These are phyloP conservation scores for Pythium phragmiticola DNA, from an alignment of 352 stramenopile species.

Conservation along the genomic window DNA sequence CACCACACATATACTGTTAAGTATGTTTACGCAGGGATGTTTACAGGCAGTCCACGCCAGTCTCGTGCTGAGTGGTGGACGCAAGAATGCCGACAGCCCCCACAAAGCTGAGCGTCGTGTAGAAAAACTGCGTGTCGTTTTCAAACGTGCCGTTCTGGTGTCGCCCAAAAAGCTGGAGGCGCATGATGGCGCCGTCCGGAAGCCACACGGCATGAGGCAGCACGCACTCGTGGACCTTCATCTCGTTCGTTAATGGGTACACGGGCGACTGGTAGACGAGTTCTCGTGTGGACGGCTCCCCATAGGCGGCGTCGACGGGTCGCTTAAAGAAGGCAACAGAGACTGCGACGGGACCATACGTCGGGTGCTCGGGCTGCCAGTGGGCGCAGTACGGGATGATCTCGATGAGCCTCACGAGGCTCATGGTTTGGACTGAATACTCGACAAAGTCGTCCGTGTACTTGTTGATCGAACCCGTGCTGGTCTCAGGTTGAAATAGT, in stretches of 20 bases:
- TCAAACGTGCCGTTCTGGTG: conserved; percentile 35
- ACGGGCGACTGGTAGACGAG: conserved; percentile 51
- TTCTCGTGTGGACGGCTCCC: neutral
- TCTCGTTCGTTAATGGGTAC: conserved; percentile 57
- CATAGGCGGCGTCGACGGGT: conserved; percentile 2
- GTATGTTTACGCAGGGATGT: too few species aligned
- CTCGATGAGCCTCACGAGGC: conserved; percentile 45
- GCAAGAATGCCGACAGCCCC: conserved; percentile 1
- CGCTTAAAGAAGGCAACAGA: conserved; percentile 51
- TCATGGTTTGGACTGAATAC: conserved; percentile 47
- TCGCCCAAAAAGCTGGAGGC: conserved; percentile 19
- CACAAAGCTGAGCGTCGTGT: conserved; percentile 11
- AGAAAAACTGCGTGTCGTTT: conserved; percentile 33
- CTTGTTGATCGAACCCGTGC: conserved; percentile 19
- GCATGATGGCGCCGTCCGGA: conserved; percentile 23
- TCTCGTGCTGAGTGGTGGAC: neutral
- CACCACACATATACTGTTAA: too few species aligned
- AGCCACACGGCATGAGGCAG: conserved; percentile 51
- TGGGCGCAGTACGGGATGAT: conserved; percentile 74
- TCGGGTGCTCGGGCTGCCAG: conserved; percentile 71
- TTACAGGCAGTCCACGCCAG: too few species aligned
- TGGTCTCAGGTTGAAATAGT: neutral
- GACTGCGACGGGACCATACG: conserved; percentile 54
- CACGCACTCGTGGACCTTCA: conserved; percentile 63
- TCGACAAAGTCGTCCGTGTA: conserved; percentile 53